Base-by-base conservation (phyloP, 148 eudicot genomes). In the Cornus controversa region DNA sequence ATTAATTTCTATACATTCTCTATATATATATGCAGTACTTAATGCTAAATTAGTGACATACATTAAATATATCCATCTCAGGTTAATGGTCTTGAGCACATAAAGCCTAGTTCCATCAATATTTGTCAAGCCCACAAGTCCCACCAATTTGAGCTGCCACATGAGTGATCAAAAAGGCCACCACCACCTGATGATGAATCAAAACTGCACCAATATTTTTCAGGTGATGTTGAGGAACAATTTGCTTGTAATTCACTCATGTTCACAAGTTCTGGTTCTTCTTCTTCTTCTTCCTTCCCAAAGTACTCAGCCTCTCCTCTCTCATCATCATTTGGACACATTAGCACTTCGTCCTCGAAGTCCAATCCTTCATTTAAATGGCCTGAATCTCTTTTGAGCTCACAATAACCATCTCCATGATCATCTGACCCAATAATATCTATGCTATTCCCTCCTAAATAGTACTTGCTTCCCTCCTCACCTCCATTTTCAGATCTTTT, bases 141-240 rank as follows among this genome's bases (percentile, higher is more conserved):
- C 93, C 93, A 90, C 93, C 93, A 90, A 60, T 86, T 82, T 42
- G 93, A 83, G 77, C 45, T 76, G 34, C 83, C 79, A 78, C 78
- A 82, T 23, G 88, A 71, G 70, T 80, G 82, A 60, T 85, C 88
- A 40, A 87, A 84, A 36, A 80, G 74, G 76, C 66, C 82, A 18
- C 72, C 84, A 74, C 66, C 82, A 18, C 72, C 84, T 0, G 90
- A 78, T 75, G 75, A 2, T 2, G 4, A 0, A 16, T 50, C 82
- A 65, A 88, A 75, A 69, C 78, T 83, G 83, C 87, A 78, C 93
- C 91, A n/a, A n/a, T n/a, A 86, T 80, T 80, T 86, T 27, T 71
- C 80, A 2, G 81, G 82, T 45, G 85, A 60, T 64, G 74, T 68
- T 23, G 78, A 47, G n/a, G 82, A 75, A 36, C 74, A 77, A 66